Percentiles rank a stretch among this genome's conserved stretches.
Evolutionary conservation across 2,329 filamentous ascomycete genomes (phyloP).

Genomic region (Ustilaginoidea virens): DNA sequence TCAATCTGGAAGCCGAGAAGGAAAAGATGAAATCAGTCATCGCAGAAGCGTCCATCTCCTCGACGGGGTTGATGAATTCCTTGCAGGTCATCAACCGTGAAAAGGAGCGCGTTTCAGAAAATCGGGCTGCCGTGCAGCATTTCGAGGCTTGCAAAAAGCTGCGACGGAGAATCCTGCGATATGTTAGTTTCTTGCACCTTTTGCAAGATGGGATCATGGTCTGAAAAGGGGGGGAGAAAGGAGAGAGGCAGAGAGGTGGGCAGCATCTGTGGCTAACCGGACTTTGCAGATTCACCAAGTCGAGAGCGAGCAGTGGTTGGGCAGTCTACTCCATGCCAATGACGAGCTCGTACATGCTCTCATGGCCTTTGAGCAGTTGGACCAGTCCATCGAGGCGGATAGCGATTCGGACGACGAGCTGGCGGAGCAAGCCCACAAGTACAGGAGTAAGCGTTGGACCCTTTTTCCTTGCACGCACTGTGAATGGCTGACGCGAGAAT

Average conservation of each 20-base stretch:
- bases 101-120: slow-evolving; percentile 72
- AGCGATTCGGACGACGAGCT: slow-evolving; percentile 55
- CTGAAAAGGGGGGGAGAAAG: too few species aligned
- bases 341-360: slow-evolving; percentile 86
- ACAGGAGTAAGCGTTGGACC: slow-evolving; percentile 32
- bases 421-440: slow-evolving; percentile 50
- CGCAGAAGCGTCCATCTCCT: slow-evolving; percentile 74
- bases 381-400: slow-evolving; percentile 66
- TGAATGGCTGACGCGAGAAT: neutral
- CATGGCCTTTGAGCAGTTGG: slow-evolving; percentile 88
- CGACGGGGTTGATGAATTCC: slow-evolving; percentile 79
- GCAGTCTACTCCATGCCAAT: slow-evolving; percentile 81
- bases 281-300: slow-evolving; percentile 70
- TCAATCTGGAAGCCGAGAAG: slow-evolving; percentile 79
- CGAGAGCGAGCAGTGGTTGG: slow-evolving; percentile 82
- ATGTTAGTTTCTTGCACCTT: slow-evolving; percentile 29
- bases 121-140: slow-evolving; percentile 53
- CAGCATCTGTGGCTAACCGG: too few species aligned
- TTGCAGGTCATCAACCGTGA: slow-evolving; percentile 87
- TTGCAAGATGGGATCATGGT: neutral
- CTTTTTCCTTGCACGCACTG: slow-evolving; percentile 6
- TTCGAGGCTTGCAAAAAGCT: slow-evolving; percentile 83
- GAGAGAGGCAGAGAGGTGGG: too few species aligned
- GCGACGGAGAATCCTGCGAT: slow-evolving; percentile 70
- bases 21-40: slow-evolving; percentile 77